Percentiles rank a stretch among this genome's conserved stretches.
phyloP scores from a whole-genome alignment of 768 basidiomycete species.

The Phlegmacium glaucopus region DNA sequence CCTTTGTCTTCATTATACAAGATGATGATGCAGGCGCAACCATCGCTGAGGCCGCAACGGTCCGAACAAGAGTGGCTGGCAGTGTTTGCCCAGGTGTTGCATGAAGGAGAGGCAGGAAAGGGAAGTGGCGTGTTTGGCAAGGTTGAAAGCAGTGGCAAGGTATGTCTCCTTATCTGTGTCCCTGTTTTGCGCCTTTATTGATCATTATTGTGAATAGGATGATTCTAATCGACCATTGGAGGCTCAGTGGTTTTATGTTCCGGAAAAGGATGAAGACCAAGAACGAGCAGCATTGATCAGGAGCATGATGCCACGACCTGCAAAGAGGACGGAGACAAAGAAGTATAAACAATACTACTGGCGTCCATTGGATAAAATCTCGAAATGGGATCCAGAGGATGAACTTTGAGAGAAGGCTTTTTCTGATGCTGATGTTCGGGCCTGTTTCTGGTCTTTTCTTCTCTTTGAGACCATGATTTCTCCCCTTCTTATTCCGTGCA shows the following conservation, averaged over 20 bases:
- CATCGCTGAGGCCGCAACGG: conserved; percentile 41
- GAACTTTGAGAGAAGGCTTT: conserved; percentile 31
- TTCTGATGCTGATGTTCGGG: background rate
- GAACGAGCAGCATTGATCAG: conserved; percentile 66
- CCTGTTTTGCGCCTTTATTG: background rate
- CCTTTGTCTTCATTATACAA: conserved; percentile 51
- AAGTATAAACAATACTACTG: conserved; percentile 87
- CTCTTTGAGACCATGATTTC: background rate
- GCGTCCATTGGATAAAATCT: conserved; percentile 67
- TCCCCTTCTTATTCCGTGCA: background rate
- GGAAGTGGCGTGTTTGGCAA: conserved; percentile 68
- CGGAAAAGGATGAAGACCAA: conserved; percentile 65
- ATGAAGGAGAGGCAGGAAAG: conserved; percentile 36
- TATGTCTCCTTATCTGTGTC: background rate
- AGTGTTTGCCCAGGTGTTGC: conserved; percentile 49
- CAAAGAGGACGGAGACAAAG: conserved; percentile 74
- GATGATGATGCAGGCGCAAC: conserved; percentile 49
- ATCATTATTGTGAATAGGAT: conserved; percentile 31
- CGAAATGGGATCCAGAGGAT: conserved; percentile 74
- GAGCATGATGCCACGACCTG: conserved; percentile 74
- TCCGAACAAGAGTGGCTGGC: conserved; percentile 45
- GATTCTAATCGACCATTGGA: conserved; percentile 49
- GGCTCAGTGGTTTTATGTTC: conserved; percentile 74
- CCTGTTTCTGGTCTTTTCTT: too few relatives aligned
- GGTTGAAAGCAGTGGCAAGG: conserved; percentile 64